These are phyloP conservation scores for Coniochaeta hoffmannii DNA, from an alignment of 2,329 filamentous ascomycete species.

Conservation along the genomic window DNA sequence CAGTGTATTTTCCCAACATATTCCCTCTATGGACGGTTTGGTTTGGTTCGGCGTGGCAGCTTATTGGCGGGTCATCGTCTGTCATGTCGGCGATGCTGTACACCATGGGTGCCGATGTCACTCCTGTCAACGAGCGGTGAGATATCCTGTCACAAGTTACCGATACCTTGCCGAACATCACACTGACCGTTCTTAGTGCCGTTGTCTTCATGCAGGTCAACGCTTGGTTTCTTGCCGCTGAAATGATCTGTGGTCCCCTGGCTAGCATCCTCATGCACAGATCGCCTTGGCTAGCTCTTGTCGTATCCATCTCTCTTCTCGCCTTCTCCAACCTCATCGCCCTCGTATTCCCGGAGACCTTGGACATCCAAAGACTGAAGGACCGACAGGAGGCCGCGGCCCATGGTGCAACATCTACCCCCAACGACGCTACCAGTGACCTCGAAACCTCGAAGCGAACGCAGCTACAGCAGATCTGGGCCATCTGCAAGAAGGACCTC, in stretches of 20 bases:
- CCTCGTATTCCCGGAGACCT: slow-evolving; percentile 34
- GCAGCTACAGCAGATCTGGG: slow-evolving; percentile 13
- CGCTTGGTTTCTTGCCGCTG: slow-evolving; percentile 28
- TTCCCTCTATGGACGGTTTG: slow-evolving; percentile 33
- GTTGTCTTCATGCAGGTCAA: slow-evolving; percentile 31
- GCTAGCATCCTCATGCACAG: slow-evolving; percentile 30
- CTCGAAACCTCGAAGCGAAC: slow-evolving; percentile 5
- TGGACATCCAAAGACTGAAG: slow-evolving; percentile 20
- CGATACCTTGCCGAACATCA: no score
- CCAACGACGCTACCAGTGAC: not conserved
- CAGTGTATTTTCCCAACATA: slow-evolving; percentile 27
- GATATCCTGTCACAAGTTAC: not conserved
- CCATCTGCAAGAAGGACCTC: slow-evolving; percentile 18
- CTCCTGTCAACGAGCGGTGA: slow-evolving; percentile 22
- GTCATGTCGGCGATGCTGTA: slow-evolving; percentile 35
- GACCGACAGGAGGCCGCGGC: slow-evolving; percentile 14
- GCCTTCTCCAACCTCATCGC: slow-evolving; percentile 20
- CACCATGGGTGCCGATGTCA: slow-evolving; percentile 36
- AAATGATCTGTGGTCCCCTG: slow-evolving; percentile 30
- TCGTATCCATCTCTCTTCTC: slow-evolving; percentile 23
- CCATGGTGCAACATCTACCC: not conserved
- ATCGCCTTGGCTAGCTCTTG: slow-evolving; percentile 32
- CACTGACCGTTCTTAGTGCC: slow-evolving; percentile 18
- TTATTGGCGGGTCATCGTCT: slow-evolving; percentile 33
- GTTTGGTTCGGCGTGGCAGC: slow-evolving; percentile 22